Conservation (phyloP, 2,329 filamentous ascomycete genomes). For the Malbranchea zuffiana region DNA sequence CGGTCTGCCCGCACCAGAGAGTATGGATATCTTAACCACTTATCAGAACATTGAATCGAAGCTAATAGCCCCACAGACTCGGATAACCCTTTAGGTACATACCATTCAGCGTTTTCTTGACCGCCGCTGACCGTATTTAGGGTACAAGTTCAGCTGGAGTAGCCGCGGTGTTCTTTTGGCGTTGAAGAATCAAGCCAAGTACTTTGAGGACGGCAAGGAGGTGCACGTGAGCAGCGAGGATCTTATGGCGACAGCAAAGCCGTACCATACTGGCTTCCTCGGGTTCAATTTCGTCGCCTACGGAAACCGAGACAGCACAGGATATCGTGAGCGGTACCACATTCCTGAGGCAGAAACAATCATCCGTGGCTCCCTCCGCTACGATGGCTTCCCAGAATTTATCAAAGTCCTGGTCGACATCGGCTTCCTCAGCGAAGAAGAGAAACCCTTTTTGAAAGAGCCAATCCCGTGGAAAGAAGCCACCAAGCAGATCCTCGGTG, state of each 20-base stretch:
- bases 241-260: constrained; percentile 78
- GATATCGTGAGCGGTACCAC: constrained; percentile 77
- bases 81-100: constrained; percentile 83
- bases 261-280: constrained; percentile 82
- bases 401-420: constrained; percentile 79
- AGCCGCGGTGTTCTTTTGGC: constrained; percentile 79
- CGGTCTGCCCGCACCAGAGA: constrained; percentile 51
- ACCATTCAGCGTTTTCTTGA: too few species aligned
- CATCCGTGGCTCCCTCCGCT: constrained; percentile 73
- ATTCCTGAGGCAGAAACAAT: constrained; percentile 88
- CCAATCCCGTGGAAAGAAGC: constrained; percentile 74
- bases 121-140: too few species aligned
- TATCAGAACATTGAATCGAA: too few species aligned
- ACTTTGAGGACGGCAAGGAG: constrained; percentile 67
- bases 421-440: constrained; percentile 70
- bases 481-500: constrained; percentile 63
- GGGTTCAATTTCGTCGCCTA: constrained; percentile 86
- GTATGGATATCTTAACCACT: too few species aligned
- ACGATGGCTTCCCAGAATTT: constrained; percentile 83
- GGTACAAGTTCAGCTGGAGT: constrained; percentile 83
- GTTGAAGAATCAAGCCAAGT: constrained; percentile 72
- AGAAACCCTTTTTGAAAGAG: constrained; percentile 53
- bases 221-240: constrained; percentile 54
- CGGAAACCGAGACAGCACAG: constrained; percentile 80
- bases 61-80: constrained; percentile 49